phyloP scores from a whole-genome alignment of 2,329 filamentous ascomycete genomes.

The Colletotrichum euphorbiae region DNA sequence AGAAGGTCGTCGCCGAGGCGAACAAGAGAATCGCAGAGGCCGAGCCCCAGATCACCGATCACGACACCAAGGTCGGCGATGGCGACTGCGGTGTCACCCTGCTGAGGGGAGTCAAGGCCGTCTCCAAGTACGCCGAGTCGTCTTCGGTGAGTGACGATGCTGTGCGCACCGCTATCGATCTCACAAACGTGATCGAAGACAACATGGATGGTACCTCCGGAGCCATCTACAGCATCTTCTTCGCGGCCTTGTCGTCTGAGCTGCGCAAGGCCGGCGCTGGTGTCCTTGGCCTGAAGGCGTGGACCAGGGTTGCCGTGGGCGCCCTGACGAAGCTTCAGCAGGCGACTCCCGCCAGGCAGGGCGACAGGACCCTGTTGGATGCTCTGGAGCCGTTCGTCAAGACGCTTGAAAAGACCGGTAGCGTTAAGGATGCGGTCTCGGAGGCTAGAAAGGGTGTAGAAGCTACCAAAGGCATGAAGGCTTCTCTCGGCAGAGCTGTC shows the following conservation, averaged over 20 bases:
- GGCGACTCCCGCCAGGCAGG: conserved; percentile 78
- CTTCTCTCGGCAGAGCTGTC: conserved; percentile 77
- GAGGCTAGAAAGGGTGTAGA: conserved; percentile 74
- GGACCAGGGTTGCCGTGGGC: conserved; percentile 12
- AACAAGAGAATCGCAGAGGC: too few species aligned
- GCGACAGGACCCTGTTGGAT: conserved; percentile 80
- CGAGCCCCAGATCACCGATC: too few species aligned
- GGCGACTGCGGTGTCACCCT: conserved; percentile 50
- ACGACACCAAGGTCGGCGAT: too few species aligned
- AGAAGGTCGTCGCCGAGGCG: too few species aligned
- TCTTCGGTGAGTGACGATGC: conserved; percentile 52
- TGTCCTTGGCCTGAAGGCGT: conserved; percentile 1
- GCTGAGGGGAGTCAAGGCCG: conserved; percentile 64
- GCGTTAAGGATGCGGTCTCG: conserved; percentile 59
- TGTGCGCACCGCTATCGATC: conserved; percentile 52
- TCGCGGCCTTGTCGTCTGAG: conserved; percentile 71
- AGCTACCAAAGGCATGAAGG: conserved; percentile 79
- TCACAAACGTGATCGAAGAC: conserved; percentile 66
- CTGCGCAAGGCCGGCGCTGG: conserved; percentile 13
- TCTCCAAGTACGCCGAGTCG: conserved; percentile 67
- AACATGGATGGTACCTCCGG: conserved; percentile 81
- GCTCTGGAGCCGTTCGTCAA: conserved; percentile 77
- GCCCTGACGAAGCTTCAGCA: conserved; percentile 42
- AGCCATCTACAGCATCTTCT: conserved; percentile 81
- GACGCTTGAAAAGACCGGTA: conserved; percentile 63